Base-by-base conservation (phyloP, 306 rosid genomes). In the Trichosanthes cucumerina region DNA sequence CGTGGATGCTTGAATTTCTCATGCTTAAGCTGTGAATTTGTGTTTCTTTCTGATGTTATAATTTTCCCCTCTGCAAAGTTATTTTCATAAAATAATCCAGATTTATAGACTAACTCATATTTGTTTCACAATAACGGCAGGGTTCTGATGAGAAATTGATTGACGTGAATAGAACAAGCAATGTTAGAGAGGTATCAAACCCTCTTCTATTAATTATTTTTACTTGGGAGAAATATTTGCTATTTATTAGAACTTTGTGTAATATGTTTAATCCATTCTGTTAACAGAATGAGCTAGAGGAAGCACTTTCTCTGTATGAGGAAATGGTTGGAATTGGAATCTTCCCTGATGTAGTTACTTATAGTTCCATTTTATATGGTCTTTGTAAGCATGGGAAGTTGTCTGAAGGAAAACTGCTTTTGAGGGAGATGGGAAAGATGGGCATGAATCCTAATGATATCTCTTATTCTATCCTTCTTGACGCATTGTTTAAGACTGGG, bases 371-470 rank as follows among this genome's bases (percentile, higher is more conserved):
- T 81, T 76, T 92, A 69, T 84, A 81, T 82, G 97, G 96, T 62
- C 92, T 89, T 76, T 92, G 97, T 83, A 91, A 82, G 86, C 85
- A 86, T 80, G 96, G 93, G 50, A 89, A 85, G 86, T 75, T 91
- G 39, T 66, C 86, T 28, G 93, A 92, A 87, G 99, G 92, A 11
- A 84, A 80, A 54, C 46, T 84, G 23, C 87, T 91, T 79, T 79
- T 91, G 74, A 87, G 84, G 77, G 97, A 95, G 89, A 92, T 94
- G 91, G 89, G 83, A 85, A 81, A 83, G 44, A 87, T 89, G 95
- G 90, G 88, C 79, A 83, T 86, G 80, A 79, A 84, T 81, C 96
- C 93, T 75, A 92, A 91, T 84, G 89, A 89, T 75, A 79, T 89
- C 77, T 89, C 97, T 7, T 91, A 85, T 85, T 83, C 99, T 50